Percentiles rank a stretch among this genome's conserved stretches.
Evolutionary conservation across 1,139 yeast genomes (phyloP).

Genomic region (Geotrichum candidum): DNA sequence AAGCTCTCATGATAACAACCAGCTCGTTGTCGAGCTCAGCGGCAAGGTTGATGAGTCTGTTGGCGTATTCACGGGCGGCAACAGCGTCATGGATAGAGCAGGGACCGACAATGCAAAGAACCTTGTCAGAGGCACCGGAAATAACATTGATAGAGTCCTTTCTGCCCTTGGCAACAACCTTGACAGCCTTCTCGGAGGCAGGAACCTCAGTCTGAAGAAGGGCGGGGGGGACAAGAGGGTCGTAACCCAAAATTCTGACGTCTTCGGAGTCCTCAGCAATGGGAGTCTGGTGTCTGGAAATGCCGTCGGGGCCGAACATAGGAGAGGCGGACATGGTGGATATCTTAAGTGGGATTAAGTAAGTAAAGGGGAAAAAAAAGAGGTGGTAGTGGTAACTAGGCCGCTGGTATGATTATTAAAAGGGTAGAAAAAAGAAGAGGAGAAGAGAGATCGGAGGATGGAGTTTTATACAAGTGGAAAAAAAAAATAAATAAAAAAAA

Average conservation of each 20-base stretch:
- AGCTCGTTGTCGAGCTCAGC: constrained; percentile 68
- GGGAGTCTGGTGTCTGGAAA: constrained; percentile 31
- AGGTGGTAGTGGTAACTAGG: neutral
- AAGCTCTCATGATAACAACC: constrained; percentile 91
- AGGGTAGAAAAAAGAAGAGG: neutral
- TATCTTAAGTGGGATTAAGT: neutral
- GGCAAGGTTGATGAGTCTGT: constrained; percentile 52
- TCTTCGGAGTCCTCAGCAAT: constrained; percentile 49
- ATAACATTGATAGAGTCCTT: constrained; percentile 67
- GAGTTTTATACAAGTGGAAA: neutral
- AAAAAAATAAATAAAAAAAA: neutral
- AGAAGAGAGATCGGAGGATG: neutral
- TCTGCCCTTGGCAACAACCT: constrained; percentile 68
- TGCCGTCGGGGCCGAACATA: constrained; percentile 45
- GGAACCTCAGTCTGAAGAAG: constrained; percentile 87
- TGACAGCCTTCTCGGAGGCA: constrained; percentile 52
- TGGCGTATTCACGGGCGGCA: constrained; percentile 87
- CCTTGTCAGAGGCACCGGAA: constrained; percentile 68
- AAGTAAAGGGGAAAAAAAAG: too few species aligned
- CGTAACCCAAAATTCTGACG: constrained; percentile 78
- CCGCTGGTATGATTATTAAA: neutral
- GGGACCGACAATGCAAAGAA: constrained; percentile 87
- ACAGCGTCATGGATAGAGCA: constrained; percentile 93
- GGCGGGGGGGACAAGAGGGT: constrained; percentile 92
- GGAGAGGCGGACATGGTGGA: constrained; percentile 40